Base-by-base conservation (phyloP, 306 rosid species). In the Corylus heterophylla region DNA sequence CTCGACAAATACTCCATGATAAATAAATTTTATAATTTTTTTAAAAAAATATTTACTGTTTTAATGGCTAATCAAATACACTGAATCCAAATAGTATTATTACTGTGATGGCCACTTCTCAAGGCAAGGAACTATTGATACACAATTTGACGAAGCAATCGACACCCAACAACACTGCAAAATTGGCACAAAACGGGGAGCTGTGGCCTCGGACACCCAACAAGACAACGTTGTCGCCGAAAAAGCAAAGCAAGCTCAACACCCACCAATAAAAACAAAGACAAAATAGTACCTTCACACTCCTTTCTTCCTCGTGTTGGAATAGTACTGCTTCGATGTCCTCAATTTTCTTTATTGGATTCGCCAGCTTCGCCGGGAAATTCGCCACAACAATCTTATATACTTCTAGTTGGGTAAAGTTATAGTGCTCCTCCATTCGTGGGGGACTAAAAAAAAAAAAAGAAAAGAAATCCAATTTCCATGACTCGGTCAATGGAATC, bases 391-490 rank as follows among this genome's bases (percentile, higher is more conserved):
- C 44, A 22, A 48, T 12, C 51, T 8, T 2, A 47, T 7, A 12
- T 27, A 9, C 4, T 1, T 35, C 56, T 7, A 44, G 48, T n/a
- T n/a, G n/a, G n/a, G n/a, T n/a, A n/a, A n/a, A n/a, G n/a, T 51
- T 58, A 49, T 54, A 56, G 68, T 77, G 56, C 78, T 39, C 79
- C 78, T 39, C 79, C 82, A 67, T 73, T 76, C 74, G 81, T 84
- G 74, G 67, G 79, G 79, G 79, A 76, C 27, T 49, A 17, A 25
- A 48, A 79, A 39, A 47, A 69, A 22, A 62, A 51, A 74, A 78
- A 73, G 58, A 25, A 74, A 78, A 4, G 5, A 22, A 4, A 61
- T 17, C 50, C 79, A 83, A 58, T 47, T 54, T 54, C 20, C 47
- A 35, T 8, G 72, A 55, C 72, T 31, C 13, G 64, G 13, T 73